A percentile compares a stretch with the other conserved stretches of the same genome.
These are phyloP conservation scores for Auriscalpium vulgare DNA, from an alignment of 768 basidiomycete genomes.

Conservation along the genomic window DNA sequence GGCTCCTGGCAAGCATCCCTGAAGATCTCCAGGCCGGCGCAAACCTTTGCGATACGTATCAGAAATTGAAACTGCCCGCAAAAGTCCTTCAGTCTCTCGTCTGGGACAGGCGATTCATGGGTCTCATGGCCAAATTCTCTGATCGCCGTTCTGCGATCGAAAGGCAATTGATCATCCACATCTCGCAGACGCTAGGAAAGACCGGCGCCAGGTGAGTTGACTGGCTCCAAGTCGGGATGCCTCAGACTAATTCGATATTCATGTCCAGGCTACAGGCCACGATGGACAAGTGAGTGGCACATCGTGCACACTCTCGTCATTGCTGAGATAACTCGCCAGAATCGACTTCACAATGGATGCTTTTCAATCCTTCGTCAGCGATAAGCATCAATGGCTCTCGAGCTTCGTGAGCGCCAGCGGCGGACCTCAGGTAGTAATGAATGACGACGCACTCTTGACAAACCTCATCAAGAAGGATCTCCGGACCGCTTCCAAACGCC, in stretches of 20 bases:
- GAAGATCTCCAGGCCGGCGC: conserved; percentile 23
- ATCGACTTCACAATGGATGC: no score
- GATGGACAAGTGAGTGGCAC: neutral
- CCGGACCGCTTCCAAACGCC: conserved; percentile 4
- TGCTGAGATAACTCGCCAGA: no score
- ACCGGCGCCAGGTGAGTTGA: conserved; percentile 11
- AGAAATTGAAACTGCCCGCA: conserved; percentile 19
- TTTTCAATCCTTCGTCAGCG: neutral
- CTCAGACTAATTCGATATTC: conserved; percentile 8
- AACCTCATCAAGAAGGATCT: conserved; percentile 5
- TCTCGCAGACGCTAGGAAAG: conserved; percentile 15
- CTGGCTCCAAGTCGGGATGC: neutral
- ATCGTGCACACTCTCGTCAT: no score
- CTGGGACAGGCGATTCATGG: conserved; percentile 19
- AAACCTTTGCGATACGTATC: conserved; percentile 24
- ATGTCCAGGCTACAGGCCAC: conserved; percentile 3
- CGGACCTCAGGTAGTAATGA: conserved; percentile 12
- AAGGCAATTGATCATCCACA: conserved; percentile 21
- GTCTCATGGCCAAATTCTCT: conserved; percentile 17
- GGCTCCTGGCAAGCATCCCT: conserved; percentile 17
- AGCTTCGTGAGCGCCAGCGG: conserved; percentile 14
- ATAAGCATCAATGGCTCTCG: conserved; percentile 5
- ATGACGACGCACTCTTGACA: conserved; percentile 5
- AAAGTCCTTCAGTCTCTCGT: conserved; percentile 19
- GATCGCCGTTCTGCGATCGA: conserved; percentile 18